Evolutionary conservation across 768 basidiomycete genomes (phyloP).

Genomic region (Phallus indusiatus): DNA sequence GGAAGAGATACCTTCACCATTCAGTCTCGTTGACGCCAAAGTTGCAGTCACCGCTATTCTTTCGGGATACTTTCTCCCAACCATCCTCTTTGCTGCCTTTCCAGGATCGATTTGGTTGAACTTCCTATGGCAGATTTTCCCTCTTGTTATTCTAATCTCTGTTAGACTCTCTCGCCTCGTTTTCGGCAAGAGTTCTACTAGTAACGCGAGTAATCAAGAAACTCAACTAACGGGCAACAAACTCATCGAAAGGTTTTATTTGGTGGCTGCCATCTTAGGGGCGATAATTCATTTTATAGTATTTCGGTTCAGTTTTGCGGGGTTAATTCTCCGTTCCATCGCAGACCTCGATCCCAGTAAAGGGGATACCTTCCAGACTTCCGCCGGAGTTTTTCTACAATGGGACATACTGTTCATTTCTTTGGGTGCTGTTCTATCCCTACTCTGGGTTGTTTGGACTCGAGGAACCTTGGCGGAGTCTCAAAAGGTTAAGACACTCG

Average conservation of each 20-base stretch:
- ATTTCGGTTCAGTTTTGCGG: not conserved
- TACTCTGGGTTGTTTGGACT: conserved; percentile 3
- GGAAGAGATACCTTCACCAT: not conserved
- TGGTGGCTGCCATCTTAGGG: not conserved
- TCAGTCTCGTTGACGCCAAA: conserved; percentile 1
- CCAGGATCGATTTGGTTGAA: not conserved
- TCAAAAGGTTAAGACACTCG: not conserved
- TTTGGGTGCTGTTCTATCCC: conserved; percentile 1
- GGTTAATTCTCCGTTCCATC: not conserved
- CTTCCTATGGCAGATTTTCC: conserved; percentile 8
- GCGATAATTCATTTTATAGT: not conserved
- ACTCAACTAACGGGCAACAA: not conserved
- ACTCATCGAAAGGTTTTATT: not conserved
- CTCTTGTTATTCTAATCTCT: not conserved
- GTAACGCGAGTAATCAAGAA: not conserved
- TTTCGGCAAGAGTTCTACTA: not conserved
- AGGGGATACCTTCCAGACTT: not conserved
- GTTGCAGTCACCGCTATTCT: not conserved
- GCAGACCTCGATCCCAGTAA: not conserved
- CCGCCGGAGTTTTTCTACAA: not conserved
- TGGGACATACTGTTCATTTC: conserved; percentile 5
- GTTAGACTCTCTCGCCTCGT: not conserved
- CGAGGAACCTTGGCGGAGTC: not conserved
- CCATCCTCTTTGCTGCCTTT: not conserved
- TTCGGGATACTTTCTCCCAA: conserved; percentile 6